Conservation (phyloP, 306 rosid genomes). For the Medicago arabica region DNA sequence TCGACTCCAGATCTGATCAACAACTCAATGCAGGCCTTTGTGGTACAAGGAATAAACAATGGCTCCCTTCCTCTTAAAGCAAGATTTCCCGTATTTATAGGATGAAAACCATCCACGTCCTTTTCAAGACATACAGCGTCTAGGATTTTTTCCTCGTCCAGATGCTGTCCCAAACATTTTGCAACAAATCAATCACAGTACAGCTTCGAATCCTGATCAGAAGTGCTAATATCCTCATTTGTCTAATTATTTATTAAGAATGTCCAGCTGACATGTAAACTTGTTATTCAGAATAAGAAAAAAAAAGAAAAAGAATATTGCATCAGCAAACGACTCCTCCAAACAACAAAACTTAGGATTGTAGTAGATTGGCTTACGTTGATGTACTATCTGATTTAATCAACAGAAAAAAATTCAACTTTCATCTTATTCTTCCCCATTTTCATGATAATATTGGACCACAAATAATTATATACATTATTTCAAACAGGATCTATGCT, state of each 20-base stretch:
- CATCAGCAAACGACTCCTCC: constrained; percentile 24
- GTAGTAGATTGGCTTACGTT: background rate
- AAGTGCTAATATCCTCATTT: constrained; percentile 45
- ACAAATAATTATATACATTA: background rate
- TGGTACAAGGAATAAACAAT: constrained; percentile 86
- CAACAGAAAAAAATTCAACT: background rate
- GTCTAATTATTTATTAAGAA: constrained; percentile 35
- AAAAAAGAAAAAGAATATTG: constrained; percentile 10
- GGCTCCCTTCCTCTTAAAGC: constrained; percentile 93
- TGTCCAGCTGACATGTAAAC: constrained; percentile 16
- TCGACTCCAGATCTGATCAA: constrained; percentile 82
- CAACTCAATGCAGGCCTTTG: constrained; percentile 90
- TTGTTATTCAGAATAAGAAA: constrained; percentile 8
- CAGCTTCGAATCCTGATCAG: constrained; percentile 46
- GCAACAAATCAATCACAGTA: constrained; percentile 54
- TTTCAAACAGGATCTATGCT: background rate
- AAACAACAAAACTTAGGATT: background rate
- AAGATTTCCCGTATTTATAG: constrained; percentile 80
- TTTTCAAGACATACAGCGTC: constrained; percentile 68
- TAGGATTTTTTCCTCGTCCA: constrained; percentile 69
- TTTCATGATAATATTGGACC: background rate
- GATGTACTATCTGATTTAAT: background rate
- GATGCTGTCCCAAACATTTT: constrained; percentile 75
- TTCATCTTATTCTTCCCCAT: background rate
- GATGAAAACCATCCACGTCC: constrained; percentile 96